phyloP scores from a whole-genome alignment of 768 basidiomycete genomes.

The Amanita subjunquillea region DNA sequence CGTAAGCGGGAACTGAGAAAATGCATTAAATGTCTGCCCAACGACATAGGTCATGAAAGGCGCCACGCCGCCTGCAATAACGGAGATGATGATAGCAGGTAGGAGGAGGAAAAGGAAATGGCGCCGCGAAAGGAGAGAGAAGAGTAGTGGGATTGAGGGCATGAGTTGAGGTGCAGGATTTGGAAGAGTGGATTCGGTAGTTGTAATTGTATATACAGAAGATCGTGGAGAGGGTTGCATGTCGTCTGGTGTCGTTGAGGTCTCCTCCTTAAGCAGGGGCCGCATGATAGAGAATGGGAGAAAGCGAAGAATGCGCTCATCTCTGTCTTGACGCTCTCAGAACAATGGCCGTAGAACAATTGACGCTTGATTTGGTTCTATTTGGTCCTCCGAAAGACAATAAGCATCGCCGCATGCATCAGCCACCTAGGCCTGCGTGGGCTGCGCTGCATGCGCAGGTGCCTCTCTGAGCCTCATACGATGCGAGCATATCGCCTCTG shows the following conservation, averaged over 20 bases:
- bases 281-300: not conserved
- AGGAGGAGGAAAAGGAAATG: constrained; percentile 49
- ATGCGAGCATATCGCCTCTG: no score
- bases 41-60: constrained; percentile 84
- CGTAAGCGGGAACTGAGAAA: constrained; percentile 43
- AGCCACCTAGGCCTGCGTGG: not conserved
- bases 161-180: constrained; percentile 1
- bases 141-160: constrained; percentile 34
- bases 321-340: not conserved
- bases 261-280: not conserved
- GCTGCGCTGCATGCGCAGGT: no score
- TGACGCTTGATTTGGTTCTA: not conserved
- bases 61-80: constrained; percentile 58
- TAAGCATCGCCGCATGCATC: not conserved
- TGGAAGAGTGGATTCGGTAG: constrained; percentile 8
- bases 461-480: no score
- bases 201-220: constrained; percentile 12
- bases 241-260: constrained; percentile 7
- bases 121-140: constrained; percentile 49
- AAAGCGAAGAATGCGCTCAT: not conserved
- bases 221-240: constrained; percentile 14
- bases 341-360: constrained; percentile 1
- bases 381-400: not conserved
- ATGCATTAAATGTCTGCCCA: constrained; percentile 67
- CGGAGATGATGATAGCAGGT: constrained; percentile 57